A percentile compares a stretch with the other conserved stretches of the same genome.
Evolutionary conservation across 2,329 filamentous ascomycete species (phyloP).

Genomic region (Colletotrichum gigasporum): DNA sequence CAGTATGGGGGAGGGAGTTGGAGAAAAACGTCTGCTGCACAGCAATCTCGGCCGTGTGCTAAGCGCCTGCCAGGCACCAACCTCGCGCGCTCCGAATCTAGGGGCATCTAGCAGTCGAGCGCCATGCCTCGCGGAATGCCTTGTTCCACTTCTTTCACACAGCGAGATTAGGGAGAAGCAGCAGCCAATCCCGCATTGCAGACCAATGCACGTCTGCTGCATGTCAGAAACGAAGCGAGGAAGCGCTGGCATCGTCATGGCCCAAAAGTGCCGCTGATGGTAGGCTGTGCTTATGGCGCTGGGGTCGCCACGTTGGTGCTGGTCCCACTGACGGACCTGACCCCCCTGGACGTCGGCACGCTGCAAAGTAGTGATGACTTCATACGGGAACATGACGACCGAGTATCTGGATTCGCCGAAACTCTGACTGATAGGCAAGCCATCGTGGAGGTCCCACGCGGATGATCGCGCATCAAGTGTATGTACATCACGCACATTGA

Average conservation of each 20-base stretch:
- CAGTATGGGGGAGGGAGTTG: background rate
- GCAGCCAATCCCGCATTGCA: slow-evolving; percentile 5
- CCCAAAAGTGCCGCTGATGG: slow-evolving; percentile 24
- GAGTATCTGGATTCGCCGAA: slow-evolving; percentile 16
- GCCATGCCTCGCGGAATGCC: slow-evolving; percentile 25
- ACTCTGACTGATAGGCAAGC: background rate
- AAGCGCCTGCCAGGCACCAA: background rate
- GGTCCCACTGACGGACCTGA: slow-evolving; percentile 4
- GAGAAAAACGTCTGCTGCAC: background rate
- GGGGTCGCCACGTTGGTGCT: background rate
- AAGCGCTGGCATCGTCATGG: slow-evolving; percentile 2
- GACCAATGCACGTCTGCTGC: slow-evolving; percentile 11
- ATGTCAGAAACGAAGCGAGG: slow-evolving; percentile 24
- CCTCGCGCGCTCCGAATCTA: slow-evolving; percentile 22
- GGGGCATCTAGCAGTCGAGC: background rate
- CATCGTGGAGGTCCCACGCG: slow-evolving; percentile 15
- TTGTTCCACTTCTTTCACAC: background rate
- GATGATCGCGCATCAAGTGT: slow-evolving; percentile 9
- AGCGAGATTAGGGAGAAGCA: slow-evolving; percentile 3
- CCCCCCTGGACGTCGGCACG: background rate
- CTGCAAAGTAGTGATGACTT: slow-evolving; percentile 11
- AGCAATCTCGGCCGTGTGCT: background rate
- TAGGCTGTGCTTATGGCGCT: slow-evolving; percentile 26
- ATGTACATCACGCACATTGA: background rate
- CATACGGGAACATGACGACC: slow-evolving; percentile 15